Evolutionary conservation across 805 yeast species (phyloP), one percentile per base, ranked within the genome.

Genomic region (Wickerhamiella cacticola): DNA sequence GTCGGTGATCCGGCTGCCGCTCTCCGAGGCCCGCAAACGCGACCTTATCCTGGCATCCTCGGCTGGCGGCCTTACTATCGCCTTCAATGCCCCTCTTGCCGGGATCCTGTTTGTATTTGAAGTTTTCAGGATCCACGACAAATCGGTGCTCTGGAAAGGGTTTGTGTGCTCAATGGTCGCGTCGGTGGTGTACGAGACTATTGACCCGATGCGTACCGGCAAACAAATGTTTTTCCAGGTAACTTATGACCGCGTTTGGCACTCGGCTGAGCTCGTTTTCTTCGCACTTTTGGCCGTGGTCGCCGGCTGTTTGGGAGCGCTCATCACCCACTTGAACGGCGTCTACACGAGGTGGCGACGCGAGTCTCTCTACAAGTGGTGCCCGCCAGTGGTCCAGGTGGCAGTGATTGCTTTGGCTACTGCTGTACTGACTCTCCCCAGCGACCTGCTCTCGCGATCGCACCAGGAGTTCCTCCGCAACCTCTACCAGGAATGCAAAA

Each of bases 51-150:
- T 80, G 16, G 87, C 94, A 1, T 83, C 88, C 0, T 74, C 84
- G 1, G 88, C 94, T 0, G 79, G 88, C 1, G 95, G 95, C 4
- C 80, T 85, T 21, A 76, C 88, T 0, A 83, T 82, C 12, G 94
- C 95, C 0, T 84, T 85, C 63, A 82, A 81, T 51, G 79, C 94
- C 0, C 95, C 95, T 2, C 78, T 86, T 48, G 94, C 94, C 6
- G 95, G 95, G 1, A 92, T 86, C 1, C 61, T 85, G 26, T 86
- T 84, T 61, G 80, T 82, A 3, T 61, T 82, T 16, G 94, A 85
- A 56, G 44, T 48, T 24, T 56, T 56, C 35, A 25, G 46, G 28
- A 53, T 54, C 28, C 41, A 52, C 9, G 78, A 76, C 52, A 75
- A 80, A 18, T 74, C 71, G 51, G 70, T 80, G 51, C 75, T 85